These are phyloP conservation scores for Pulicaria dysenterica DNA, from an alignment of 129 eudicot species.

Conservation along the genomic window DNA sequence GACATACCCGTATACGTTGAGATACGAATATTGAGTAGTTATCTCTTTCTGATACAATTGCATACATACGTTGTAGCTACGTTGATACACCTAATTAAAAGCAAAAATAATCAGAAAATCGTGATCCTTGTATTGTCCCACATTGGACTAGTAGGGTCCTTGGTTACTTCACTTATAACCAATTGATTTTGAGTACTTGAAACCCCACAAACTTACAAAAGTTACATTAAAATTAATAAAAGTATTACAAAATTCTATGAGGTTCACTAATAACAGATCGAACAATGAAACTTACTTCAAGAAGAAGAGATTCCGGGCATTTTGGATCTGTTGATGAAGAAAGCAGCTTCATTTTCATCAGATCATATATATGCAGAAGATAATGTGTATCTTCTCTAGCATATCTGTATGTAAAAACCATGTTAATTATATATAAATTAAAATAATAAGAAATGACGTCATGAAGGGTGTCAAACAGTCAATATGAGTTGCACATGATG, in stretches of 20 bases:
- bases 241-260: too few species aligned
- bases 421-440: background rate
- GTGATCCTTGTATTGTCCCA: too few species aligned
- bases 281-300: slow-evolving; percentile 50
- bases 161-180: too few species aligned
- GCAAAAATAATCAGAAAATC: background rate
- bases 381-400: slow-evolving; percentile 97
- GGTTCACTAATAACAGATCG: too few species aligned
- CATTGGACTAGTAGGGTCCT: too few species aligned
- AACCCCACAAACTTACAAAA: too few species aligned
- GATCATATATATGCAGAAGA: slow-evolving; percentile 75
- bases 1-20: slow-evolving; percentile 63
- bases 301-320: slow-evolving; percentile 59
- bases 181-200: too few species aligned
- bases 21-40: slow-evolving; percentile 71
- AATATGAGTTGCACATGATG: too few species aligned
- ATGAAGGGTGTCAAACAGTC: too few species aligned
- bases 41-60: slow-evolving; percentile 85
- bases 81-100: slow-evolving; percentile 79
- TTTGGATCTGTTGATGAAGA: slow-evolving; percentile 53
- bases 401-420: slow-evolving; percentile 42
- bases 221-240: too few species aligned
- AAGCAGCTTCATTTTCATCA: slow-evolving; percentile 61
- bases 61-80: slow-evolving; percentile 78
- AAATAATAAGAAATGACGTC: background rate